A percentile compares a stretch with the other conserved stretches of the same genome.
Conservation (phyloP, 495 filamentous ascomycete genomes). For the Immersiella caudata region DNA sequence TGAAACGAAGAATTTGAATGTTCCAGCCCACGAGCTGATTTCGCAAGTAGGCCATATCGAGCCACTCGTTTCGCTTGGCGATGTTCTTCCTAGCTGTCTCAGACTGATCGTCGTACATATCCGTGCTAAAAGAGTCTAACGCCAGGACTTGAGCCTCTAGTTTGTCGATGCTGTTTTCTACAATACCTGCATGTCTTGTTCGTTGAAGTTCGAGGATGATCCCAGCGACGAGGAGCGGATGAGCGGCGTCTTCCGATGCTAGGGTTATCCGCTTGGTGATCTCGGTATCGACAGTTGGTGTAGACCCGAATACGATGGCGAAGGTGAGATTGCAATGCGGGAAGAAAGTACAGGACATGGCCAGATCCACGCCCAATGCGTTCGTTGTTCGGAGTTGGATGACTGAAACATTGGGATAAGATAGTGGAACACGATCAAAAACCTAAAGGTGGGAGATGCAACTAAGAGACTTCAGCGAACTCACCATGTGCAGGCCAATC, state of each 20-base stretch:
- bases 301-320: conserved; percentile 35
- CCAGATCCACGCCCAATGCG: conserved; percentile 38
- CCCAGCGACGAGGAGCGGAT: conserved; percentile 35
- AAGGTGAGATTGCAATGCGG: conserved; percentile 30
- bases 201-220: conserved; percentile 38
- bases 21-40: conserved; percentile 34
- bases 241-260: conserved; percentile 24
- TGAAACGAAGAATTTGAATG: conserved; percentile 32
- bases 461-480: no score
- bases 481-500: conserved; percentile 21
- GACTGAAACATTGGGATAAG: conserved; percentile 22
- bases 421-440: neutral
- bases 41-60: conserved; percentile 31
- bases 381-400: conserved; percentile 35
- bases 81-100: conserved; percentile 18
- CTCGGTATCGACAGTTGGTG: conserved; percentile 21
- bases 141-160: conserved; percentile 32
- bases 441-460: no score
- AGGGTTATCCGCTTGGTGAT: conserved; percentile 25
- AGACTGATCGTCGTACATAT: conserved; percentile 1
- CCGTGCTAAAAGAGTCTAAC: conserved; percentile 19
- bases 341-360: conserved; percentile 36
- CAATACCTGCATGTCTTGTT: conserved; percentile 24
- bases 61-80: conserved; percentile 31
- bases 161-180: conserved; percentile 31